These are phyloP conservation scores for Vachellia pachyceras DNA, from an alignment of 306 rosid genomes.

Conservation along the genomic window DNA sequence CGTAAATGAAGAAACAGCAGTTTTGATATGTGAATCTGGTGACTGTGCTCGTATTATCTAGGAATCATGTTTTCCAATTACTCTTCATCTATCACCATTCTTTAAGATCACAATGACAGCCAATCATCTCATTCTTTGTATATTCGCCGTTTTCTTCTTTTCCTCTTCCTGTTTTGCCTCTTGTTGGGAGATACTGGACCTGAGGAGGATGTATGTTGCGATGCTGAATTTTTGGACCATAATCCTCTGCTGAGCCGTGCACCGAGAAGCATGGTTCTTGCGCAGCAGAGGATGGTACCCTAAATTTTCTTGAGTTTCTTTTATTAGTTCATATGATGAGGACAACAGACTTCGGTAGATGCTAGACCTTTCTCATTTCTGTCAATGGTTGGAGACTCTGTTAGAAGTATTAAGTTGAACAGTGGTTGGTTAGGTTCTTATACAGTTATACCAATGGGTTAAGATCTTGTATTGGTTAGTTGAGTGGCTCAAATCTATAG, in stretches of 20 bases:
- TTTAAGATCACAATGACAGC: neutral
- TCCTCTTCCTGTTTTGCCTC: neutral
- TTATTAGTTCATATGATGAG: neutral
- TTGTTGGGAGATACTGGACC: neutral
- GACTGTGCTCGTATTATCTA: slow-evolving; percentile 73
- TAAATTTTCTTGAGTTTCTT: neutral
- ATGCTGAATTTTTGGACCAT: neutral
- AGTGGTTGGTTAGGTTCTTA: too few relatives aligned
- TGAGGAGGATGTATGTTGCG: neutral
- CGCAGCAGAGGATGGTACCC: neutral
- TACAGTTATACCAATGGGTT: too few relatives aligned
- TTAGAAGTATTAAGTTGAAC: too few relatives aligned
- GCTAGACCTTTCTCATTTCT: neutral
- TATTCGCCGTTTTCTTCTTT: neutral
- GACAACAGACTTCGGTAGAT: neutral
- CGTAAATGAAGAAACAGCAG: slow-evolving; percentile 45
- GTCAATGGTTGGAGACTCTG: neutral
- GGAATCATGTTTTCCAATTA: neutral
- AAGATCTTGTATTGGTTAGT: too few relatives aligned
- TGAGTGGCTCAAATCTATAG: too few relatives aligned
- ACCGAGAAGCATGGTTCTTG: neutral
- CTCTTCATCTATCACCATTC: neutral
- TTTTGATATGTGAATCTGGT: slow-evolving; percentile 75
- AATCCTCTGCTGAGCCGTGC: neutral
- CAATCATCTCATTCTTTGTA: slow-evolving; percentile 5